Conservation (phyloP, 306 rosid genomes). For the Citrullus colocynthis region DNA sequence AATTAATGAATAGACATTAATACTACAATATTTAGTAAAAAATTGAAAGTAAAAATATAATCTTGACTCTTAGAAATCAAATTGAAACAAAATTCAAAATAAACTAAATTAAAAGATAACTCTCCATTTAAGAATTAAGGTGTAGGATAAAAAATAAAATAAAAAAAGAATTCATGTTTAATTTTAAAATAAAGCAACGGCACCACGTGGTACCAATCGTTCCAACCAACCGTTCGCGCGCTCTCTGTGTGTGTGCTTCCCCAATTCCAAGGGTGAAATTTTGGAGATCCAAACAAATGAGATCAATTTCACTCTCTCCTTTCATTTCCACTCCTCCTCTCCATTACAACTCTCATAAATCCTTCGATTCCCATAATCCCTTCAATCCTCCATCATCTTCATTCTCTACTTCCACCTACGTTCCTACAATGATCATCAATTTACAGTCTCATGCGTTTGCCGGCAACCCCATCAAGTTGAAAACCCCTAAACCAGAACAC, state of each 20-base stretch:
- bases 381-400: not conserved
- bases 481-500: conserved; percentile 31
- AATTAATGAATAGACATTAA: no score
- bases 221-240: not conserved
- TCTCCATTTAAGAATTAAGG: no score
- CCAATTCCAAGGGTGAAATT: conserved; percentile 5
- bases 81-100: no score
- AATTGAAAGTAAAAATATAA: no score
- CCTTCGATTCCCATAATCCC: conserved; percentile 1
- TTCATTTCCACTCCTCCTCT: conserved; percentile 4
- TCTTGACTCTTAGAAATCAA: no score
- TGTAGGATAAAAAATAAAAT: no score
- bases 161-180: no score
- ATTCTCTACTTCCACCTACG: not conserved
- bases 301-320: conserved; percentile 14
- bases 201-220: not conserved
- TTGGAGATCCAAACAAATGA: conserved; percentile 8
- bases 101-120: no score
- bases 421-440: conserved; percentile 38
- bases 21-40: no score
- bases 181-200: no score
- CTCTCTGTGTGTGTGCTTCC: not conserved
- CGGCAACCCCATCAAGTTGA: conserved; percentile 41
- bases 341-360: conserved; percentile 1
- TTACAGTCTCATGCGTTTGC: conserved; percentile 49